A percentile compares a stretch with the other conserved stretches of the same genome.
These are phyloP conservation scores for Lecanicillium sp. DNA, from an alignment of 2,329 filamentous ascomycete genomes.

Conservation along the genomic window DNA sequence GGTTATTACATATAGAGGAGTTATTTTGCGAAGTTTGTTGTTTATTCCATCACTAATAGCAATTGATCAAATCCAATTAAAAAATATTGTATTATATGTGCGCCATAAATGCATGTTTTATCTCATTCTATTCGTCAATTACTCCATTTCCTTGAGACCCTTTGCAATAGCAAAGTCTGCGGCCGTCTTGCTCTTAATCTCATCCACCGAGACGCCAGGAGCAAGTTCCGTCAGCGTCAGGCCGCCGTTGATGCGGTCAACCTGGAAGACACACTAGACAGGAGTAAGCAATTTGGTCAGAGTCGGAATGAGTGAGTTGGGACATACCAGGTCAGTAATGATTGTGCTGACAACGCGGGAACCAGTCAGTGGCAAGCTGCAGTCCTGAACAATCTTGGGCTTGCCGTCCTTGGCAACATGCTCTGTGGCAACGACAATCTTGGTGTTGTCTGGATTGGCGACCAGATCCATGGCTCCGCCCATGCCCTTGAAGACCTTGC, in stretches of 20 bases:
- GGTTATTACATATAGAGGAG: neutral
- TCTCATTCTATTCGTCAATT: constrained; percentile 1
- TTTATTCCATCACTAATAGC: too few species aligned
- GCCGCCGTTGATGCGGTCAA: constrained; percentile 51
- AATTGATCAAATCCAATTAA: too few species aligned
- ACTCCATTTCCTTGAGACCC: constrained; percentile 41
- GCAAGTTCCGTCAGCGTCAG: constrained; percentile 64
- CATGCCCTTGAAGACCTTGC: constrained; percentile 84
- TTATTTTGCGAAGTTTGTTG: too few species aligned
- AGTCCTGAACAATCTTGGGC: constrained; percentile 57
- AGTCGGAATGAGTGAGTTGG: neutral
- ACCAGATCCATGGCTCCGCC: constrained; percentile 70
- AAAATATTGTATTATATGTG: too few species aligned
- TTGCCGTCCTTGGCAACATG: constrained; percentile 62
- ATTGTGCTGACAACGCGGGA: constrained; percentile 61
- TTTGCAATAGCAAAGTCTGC: constrained; percentile 57
- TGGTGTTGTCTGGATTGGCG: constrained; percentile 61
- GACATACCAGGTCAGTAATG: constrained; percentile 57
- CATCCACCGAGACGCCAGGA: constrained; percentile 58
- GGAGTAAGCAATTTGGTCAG: neutral
- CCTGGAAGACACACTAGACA: constrained; percentile 58
- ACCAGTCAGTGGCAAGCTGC: constrained; percentile 57
- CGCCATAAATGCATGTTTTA: too few species aligned
- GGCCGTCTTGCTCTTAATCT: constrained; percentile 61
- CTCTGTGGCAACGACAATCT: constrained; percentile 64